Conservation (phyloP, 768 basidiomycete species). For the Strobilomyces confusus region DNA sequence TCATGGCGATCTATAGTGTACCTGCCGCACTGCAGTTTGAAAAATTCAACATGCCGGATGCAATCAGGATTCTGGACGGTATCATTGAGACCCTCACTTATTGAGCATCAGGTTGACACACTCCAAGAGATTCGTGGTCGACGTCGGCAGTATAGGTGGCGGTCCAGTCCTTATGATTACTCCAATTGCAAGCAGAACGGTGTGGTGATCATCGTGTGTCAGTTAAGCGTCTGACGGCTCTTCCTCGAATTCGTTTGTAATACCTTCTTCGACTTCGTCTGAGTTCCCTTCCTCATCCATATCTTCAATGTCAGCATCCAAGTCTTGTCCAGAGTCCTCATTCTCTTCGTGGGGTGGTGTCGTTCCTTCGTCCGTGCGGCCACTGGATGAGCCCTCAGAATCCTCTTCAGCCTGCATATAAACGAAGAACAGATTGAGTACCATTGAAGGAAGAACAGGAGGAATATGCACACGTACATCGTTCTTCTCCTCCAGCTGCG, state of each 20-base stretch:
- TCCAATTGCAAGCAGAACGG: neutral
- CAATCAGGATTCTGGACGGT: conserved; percentile 77
- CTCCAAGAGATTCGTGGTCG: neutral
- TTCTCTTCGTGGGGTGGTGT: conserved; percentile 35
- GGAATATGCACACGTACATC: conserved; percentile 47
- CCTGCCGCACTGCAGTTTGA: conserved; percentile 84
- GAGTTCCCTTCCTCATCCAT: conserved; percentile 42
- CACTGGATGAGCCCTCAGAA: conserved; percentile 32
- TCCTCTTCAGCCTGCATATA: conserved; percentile 33
- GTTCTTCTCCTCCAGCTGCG: conserved; percentile 80
- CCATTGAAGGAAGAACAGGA: neutral
- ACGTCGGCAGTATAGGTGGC: neutral
- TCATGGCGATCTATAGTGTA: conserved; percentile 44
- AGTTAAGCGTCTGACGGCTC: conserved; percentile 31
- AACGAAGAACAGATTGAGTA: neutral
- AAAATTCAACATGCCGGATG: conserved; percentile 89
- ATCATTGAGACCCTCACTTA: conserved; percentile 79
- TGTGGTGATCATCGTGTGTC: neutral
- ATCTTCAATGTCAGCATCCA: conserved; percentile 39
- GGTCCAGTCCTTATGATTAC: neutral
- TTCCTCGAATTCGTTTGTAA: conserved; percentile 53
- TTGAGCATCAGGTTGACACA: conserved; percentile 28
- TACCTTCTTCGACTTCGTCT: conserved; percentile 40
- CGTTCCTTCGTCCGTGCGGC: conserved; percentile 28
- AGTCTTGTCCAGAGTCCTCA: conserved; percentile 37